Evolutionary conservation across 1,284 basidiomycete species (phyloP), one percentile per base, ranked within the genome.

Genomic region (Filobasidium uniguttulatum): DNA sequence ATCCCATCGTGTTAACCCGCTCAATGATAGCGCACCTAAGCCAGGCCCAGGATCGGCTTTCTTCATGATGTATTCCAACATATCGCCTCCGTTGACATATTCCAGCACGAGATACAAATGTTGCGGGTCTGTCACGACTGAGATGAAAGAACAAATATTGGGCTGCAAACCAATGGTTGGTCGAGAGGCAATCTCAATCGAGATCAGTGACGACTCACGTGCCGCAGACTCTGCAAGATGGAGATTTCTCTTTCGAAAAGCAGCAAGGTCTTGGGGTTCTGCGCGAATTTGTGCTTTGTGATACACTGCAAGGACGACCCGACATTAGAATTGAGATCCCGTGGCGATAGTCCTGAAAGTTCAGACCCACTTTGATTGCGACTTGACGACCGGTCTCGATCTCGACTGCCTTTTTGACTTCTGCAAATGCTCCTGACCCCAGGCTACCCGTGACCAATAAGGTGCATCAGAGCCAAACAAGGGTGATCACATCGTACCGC

Each of bases 31-130:
- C 30, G 30, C 59, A 84, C 82, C 56, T 2, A 87, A 60, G 2
- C 82, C 66, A 5, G 53, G 55, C 5, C 59, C 81, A 3, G 68
- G 64, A 5, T 68, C 60, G 5, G 56, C 55, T 23, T 51, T 61
- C 14, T 65, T 71, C 43, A 85, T 62, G 55, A 90, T 87, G 59
- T 78, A 80, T 56, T 88, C 83, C 15, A 93, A 72, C n/a, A 96
- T 71, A 65, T 94, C 88, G 0, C 88, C 89, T 15, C 90, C 89
- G 25, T 82, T 77, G 3, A 93, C 75, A 55, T 80, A 79, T 67
- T 70, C 69, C 38, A 70, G 59, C 7, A 71, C 62, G 10, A 71
- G 55, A 48, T 67, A 83, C 56, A 91, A 81, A 53, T 78, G 73
- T 33, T 73, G 75, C 5, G 76, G 75, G 51, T 80, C 78, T 37